These are phyloP conservation scores for Aureobasidium mangrovei DNA, from an alignment of 2,329 filamentous ascomycete genomes.

Conservation along the genomic window DNA sequence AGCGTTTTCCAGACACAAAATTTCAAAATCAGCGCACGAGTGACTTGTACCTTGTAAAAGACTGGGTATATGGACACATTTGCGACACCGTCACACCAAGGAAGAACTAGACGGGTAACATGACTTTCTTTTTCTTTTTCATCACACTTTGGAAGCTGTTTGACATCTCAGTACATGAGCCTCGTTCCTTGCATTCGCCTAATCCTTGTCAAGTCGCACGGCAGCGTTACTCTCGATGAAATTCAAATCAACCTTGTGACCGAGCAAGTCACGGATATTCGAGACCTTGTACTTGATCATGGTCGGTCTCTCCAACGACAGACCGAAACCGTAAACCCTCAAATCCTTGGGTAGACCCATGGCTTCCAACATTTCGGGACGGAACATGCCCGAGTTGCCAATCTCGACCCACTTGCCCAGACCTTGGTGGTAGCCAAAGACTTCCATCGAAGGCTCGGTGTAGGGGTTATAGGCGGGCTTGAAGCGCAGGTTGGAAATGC, in stretches of 20 bases:
- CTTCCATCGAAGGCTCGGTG: conserved; percentile 95
- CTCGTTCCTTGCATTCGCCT: background rate
- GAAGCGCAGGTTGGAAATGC: conserved; percentile 77
- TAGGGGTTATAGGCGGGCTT: conserved; percentile 96
- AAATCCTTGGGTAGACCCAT: conserved; percentile 91
- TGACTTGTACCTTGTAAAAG: too few species aligned
- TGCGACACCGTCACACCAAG: too few species aligned
- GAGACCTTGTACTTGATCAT: conserved; percentile 83
- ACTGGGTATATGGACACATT: too few species aligned
- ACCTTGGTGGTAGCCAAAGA: conserved; percentile 89
- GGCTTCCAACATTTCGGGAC: conserved; percentile 90
- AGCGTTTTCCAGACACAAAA: too few species aligned
- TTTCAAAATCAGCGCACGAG: too few species aligned
- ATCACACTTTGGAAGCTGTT: too few species aligned
- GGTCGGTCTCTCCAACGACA: conserved; percentile 86
- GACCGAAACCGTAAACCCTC: conserved; percentile 87
- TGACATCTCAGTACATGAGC: too few species aligned
- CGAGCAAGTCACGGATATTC: conserved; percentile 86
- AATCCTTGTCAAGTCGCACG: conserved; percentile 80
- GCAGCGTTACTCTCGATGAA: conserved; percentile 91
- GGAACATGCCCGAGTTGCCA: conserved; percentile 97
- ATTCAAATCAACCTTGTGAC: conserved; percentile 88
- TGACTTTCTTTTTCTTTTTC: too few species aligned
- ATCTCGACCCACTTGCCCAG: conserved; percentile 91
- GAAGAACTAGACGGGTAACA: too few species aligned